Evolutionary conservation across 148 eudicot species (phyloP), one percentile per base, ranked within the genome.

Genomic region (Chenopodium formosanum): DNA sequence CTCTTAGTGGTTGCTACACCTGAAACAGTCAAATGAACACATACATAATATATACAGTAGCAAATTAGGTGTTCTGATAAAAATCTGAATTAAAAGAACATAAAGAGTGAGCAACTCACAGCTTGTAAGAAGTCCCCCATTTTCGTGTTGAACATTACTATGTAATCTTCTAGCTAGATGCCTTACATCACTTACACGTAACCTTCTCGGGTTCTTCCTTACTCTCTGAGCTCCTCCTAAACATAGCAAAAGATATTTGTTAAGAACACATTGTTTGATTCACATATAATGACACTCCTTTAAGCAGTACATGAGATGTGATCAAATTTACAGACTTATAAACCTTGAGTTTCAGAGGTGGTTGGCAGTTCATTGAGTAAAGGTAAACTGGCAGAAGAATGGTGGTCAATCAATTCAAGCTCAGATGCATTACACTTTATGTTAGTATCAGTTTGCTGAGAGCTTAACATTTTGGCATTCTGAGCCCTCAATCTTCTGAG

Each of bases 401-500:
- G 67, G 32, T 48, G 14, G 34, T 27, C 22, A 44, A 11, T 37
- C 16, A 25, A 12, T 47, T 62, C 29, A 0, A 7, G 73, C 20
- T 78, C 52, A 48, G 70, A 3, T 32, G n/a, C 32, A 44, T 29
- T 1, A 44, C 0, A 14, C 2, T 1, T 46, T 25, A 4, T 19
- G 44, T 17, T 6, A 14, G 10, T 9, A 74, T 70, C 67, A 6
- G 32, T 32, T 25, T 58, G 75, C 40, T 70, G 80, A 81, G 74
- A 76, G 31, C 47, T 27, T 27, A 52, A 12, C 74, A 44, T 20
- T 25, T 89, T 81, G 31, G 87, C 79, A 70, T 85, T 88, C 31
- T 71, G 86, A 34, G 86, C 90, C 68, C 90, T 88, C 7, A 89
- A 32, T 73, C 93, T 88, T 44, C 91, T 71, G 27, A 91, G 85